These are phyloP conservation scores for Zymoseptoria pseudotritici DNA, from an alignment of 2,329 filamentous ascomycete species.

Conservation along the genomic window DNA sequence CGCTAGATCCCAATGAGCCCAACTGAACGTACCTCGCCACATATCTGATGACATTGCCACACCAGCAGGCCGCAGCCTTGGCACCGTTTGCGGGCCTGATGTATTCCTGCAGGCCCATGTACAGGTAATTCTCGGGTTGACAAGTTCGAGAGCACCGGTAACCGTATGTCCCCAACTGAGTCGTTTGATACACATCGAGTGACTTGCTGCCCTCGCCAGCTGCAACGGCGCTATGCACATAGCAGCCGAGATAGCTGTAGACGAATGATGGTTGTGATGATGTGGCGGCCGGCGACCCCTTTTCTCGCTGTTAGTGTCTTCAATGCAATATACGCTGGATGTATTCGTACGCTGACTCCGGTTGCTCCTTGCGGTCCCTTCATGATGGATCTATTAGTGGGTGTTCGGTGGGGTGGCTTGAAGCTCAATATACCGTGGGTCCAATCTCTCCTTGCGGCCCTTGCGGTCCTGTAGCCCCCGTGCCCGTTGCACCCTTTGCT, in stretches of 20 bases:
- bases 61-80: conserved; percentile 23
- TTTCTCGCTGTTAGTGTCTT: neutral
- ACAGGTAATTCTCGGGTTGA: no score
- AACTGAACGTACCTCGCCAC: conserved; percentile 15
- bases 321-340: no score
- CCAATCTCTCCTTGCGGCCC: neutral
- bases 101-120: no score
- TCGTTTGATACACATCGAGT: conserved; percentile 14
- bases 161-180: conserved; percentile 18
- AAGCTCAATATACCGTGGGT: conserved; percentile 1
- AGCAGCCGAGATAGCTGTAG: conserved; percentile 25
- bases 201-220: conserved; percentile 18
- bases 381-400: neutral
- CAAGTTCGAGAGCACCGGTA: conserved; percentile 7
- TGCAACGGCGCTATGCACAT: conserved; percentile 20
- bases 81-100: neutral
- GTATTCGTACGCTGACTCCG: neutral
- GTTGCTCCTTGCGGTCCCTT: neutral
- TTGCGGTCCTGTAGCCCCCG: no score
- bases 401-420: neutral
- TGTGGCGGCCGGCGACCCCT: conserved; percentile 7
- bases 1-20: neutral
- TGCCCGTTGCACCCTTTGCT: conserved; percentile 1
- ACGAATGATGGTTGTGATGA: conserved; percentile 1
- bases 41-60: conserved; percentile 21